Conservation (phyloP, 2,329 filamentous ascomycete species). For the Paecilomyces variotii region DNA sequence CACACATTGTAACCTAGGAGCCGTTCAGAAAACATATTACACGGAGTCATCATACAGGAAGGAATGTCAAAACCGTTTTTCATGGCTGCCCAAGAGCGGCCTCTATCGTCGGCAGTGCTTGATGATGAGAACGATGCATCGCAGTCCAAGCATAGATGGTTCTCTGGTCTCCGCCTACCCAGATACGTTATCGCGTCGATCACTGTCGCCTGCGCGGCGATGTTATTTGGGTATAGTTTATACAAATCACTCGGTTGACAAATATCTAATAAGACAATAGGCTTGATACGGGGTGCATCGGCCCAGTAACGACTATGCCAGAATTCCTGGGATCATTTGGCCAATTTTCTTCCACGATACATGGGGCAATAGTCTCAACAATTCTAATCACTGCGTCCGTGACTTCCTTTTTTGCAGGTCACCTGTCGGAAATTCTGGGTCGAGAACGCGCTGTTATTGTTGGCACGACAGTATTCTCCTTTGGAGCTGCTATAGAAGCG, state of each 20-base stretch:
- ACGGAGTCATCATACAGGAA: background rate
- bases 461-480: background rate
- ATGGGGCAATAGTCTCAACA: conserved; percentile 48
- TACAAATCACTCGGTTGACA: background rate
- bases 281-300: conserved; percentile 45
- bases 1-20: too few relatives aligned
- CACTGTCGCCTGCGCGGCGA: background rate
- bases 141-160: background rate
- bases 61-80: background rate
- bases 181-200: background rate
- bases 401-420: conserved; percentile 47
- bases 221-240: background rate
- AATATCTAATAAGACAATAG: background rate
- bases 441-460: background rate
- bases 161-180: background rate
- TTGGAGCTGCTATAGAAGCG: conserved; percentile 19
- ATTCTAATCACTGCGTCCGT: conserved; percentile 48
- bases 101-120: background rate
- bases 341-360: conserved; percentile 39
- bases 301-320: conserved; percentile 48
- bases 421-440: conserved; percentile 21
- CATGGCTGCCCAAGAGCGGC: background rate
- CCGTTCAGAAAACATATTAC: too few relatives aligned
- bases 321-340: conserved; percentile 42
- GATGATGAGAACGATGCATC: background rate